Evolutionary conservation across 495 filamentous ascomycete species (phyloP).

Genomic region (Neurospora discreta): DNA sequence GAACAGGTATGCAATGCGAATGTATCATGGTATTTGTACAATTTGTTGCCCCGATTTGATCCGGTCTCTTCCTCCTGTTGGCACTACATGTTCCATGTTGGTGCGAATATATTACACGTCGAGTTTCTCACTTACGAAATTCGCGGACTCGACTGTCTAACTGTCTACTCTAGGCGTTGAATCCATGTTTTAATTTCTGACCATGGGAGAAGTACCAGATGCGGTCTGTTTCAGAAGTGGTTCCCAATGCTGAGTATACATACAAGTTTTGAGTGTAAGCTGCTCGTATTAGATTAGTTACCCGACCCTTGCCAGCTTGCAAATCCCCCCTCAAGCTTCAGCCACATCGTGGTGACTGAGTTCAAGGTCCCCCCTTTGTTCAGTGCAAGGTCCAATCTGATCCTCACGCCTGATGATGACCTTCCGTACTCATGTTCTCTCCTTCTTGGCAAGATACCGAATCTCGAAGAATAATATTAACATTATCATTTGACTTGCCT

Average conservation of each 20-base stretch:
- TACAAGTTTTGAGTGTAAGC: neutral
- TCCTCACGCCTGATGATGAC: neutral
- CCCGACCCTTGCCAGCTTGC: neutral
- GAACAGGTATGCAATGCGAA: neutral
- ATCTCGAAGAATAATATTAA: neutral
- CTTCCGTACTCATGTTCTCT: neutral
- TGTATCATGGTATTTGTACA: neutral
- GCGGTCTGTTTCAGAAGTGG: neutral
- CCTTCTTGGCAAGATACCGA: neutral
- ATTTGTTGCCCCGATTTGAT: neutral
- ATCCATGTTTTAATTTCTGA: neutral
- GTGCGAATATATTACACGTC: neutral
- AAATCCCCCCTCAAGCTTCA: neutral
- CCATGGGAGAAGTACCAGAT: neutral
- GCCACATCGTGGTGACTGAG: neutral
- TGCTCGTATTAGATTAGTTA: neutral
- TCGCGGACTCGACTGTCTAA: neutral
- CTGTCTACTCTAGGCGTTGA: neutral
- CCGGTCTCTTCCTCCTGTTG: neutral
- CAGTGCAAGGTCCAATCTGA: neutral
- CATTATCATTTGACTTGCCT: neutral
- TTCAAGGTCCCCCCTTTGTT: neutral
- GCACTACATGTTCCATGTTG: neutral
- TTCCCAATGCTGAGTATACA: neutral
- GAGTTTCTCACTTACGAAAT: neutral